phyloP scores from a whole-genome alignment of 2,329 filamentous ascomycete species.

The Gaeumannomyces tritici region DNA sequence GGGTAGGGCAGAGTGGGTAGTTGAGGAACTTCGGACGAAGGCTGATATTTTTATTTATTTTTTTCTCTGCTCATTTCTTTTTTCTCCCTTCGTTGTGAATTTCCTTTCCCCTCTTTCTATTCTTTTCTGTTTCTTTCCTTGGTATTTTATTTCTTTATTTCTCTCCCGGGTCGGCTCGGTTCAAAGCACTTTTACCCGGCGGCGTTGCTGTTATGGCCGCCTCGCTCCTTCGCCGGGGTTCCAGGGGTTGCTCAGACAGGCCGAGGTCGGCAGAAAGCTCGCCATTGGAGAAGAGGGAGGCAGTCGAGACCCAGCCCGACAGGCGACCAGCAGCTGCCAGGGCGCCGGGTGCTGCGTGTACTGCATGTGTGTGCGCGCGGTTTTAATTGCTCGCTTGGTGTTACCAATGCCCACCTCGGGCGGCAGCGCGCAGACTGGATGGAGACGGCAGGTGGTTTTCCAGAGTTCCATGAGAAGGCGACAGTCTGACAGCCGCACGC shows the following conservation, averaged over 20 bases:
- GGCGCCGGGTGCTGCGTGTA: not conserved
- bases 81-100: not conserved
- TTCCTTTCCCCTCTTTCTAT: too few relatives aligned
- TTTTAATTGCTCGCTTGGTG: not conserved
- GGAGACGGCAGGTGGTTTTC: not conserved
- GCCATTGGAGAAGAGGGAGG: not conserved
- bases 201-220: not conserved
- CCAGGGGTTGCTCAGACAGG: not conserved
- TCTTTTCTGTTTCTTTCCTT: not conserved
- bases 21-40: too few relatives aligned
- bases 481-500: too few relatives aligned
- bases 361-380: too few relatives aligned
- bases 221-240: not conserved
- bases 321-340: not conserved
- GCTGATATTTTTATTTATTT: not conserved
- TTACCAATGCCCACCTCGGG: too few relatives aligned
- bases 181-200: not conserved
- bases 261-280: too few relatives aligned
- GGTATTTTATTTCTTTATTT: not conserved
- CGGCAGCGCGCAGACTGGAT: not conserved
- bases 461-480: too few relatives aligned
- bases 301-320: not conserved
- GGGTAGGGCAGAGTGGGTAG: too few relatives aligned
- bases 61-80: not conserved
- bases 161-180: not conserved